Evolutionary conservation across 208 protist species (phyloP).

Genomic region (Trypanosoma platydactyli): DNA sequence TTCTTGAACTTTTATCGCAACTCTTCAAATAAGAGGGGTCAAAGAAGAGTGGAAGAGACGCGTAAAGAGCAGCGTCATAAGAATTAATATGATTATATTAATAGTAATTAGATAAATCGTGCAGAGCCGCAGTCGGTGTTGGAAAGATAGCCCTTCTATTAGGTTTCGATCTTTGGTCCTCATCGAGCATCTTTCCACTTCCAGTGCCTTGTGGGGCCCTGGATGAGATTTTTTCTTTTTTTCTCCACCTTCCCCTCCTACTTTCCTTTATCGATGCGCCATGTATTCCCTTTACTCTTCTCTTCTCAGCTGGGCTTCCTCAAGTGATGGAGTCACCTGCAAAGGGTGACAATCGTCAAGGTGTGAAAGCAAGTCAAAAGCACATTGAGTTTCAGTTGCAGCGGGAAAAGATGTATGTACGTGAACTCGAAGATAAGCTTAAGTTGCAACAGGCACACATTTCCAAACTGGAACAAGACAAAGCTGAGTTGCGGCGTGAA

Average conservation of each 20-base stretch:
- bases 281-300: conserved; percentile 2
- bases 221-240: background rate
- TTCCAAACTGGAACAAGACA: conserved; percentile 77
- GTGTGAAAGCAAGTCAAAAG: conserved; percentile 61
- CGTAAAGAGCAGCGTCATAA: background rate
- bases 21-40: conserved; percentile 5
- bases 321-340: conserved; percentile 30
- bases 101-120: too few species aligned
- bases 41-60: background rate
- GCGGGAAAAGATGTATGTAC: conserved; percentile 59
- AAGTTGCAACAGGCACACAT: conserved; percentile 68
- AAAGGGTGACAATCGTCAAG: conserved; percentile 23
- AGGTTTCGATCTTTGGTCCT: too few species aligned
- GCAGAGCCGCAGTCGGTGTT: too few species aligned
- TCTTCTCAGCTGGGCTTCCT: background rate
- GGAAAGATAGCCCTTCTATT: too few species aligned
- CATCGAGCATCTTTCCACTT: too few species aligned
- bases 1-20: conserved; percentile 77
- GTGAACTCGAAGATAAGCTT: conserved; percentile 68
- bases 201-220: background rate
- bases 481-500: conserved; percentile 76
- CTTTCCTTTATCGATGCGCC: background rate
- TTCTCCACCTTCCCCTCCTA: background rate
- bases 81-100: too few species aligned
- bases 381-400: conserved; percentile 82